These are phyloP conservation scores for Solanum pimpinellifolium DNA, from an alignment of 257 asterid species.

Conservation along the genomic window DNA sequence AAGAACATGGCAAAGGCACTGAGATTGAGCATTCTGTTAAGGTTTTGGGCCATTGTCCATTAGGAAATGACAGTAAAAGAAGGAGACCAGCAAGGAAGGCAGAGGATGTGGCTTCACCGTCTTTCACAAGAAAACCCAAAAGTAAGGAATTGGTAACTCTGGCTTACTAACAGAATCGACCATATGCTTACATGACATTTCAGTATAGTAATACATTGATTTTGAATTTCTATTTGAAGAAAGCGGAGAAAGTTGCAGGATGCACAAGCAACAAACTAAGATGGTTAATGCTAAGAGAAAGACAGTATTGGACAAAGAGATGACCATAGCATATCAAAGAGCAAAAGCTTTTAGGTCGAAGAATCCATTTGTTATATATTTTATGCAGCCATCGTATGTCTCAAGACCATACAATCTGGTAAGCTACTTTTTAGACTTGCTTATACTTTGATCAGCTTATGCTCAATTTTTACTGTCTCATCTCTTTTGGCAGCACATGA, in stretches of 20 bases:
- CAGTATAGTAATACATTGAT: not conserved
- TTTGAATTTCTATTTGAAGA: too few species aligned
- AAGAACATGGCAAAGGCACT: not conserved
- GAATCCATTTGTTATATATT: not conserved
- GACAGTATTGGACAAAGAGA: not conserved
- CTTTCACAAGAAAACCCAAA: not conserved
- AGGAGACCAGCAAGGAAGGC: not conserved
- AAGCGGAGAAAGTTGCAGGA: not conserved
- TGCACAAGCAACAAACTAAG: not conserved
- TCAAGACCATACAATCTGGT: not conserved
- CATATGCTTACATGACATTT: not conserved
- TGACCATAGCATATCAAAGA: not conserved
- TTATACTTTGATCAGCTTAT: not conserved
- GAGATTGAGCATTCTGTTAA: not conserved
- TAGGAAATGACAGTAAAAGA: not conserved
- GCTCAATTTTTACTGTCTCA: not conserved
- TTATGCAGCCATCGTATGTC: conserved; percentile 3
- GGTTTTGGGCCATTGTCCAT: not conserved
- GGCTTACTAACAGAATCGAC: not conserved
- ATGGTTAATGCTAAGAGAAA: not conserved
- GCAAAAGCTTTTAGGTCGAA: not conserved
- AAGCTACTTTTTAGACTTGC: not conserved
- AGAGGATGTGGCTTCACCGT: not conserved
- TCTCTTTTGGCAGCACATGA: not conserved
- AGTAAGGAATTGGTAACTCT: not conserved